phyloP scores from a whole-genome alignment of 1,139 yeast genomes.

The Meyerozyma smithsonii region DNA sequence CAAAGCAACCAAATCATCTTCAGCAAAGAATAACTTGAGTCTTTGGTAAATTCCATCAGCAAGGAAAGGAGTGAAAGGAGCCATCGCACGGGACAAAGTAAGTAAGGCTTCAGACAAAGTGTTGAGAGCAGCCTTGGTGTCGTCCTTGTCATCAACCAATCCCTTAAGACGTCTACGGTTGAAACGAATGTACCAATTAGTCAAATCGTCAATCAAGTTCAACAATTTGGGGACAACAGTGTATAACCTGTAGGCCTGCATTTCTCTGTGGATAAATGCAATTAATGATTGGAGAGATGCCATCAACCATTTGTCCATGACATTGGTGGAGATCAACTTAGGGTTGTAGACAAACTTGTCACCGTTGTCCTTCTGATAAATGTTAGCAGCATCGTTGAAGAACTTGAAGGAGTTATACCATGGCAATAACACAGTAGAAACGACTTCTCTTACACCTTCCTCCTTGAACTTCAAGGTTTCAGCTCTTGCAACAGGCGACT shows the following conservation, averaged over 20 bases:
- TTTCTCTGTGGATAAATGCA: conserved; percentile 80
- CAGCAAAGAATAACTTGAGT: conserved; percentile 57
- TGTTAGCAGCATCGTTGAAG: conserved; percentile 89
- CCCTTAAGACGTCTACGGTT: conserved; percentile 98
- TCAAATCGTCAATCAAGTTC: conserved; percentile 84
- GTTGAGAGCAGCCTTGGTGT: conserved; percentile 81
- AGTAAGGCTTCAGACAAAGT: conserved; percentile 86
- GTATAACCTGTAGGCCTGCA: conserved; percentile 83
- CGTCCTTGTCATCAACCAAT: conserved; percentile 63
- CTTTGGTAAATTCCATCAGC: conserved; percentile 85
- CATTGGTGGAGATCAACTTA: conserved; percentile 62
- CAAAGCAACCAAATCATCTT: conserved; percentile 44
- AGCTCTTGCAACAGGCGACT: conserved; percentile 95
- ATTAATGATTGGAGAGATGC: conserved; percentile 92
- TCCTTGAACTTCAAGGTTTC: conserved; percentile 96
- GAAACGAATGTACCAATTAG: conserved; percentile 98
- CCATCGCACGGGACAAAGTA: conserved; percentile 92
- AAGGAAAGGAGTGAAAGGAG: conserved; percentile 97
- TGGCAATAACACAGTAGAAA: conserved; percentile 89
- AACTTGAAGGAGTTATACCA: conserved; percentile 98
- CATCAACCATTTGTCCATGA: conserved; percentile 96
- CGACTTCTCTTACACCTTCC: conserved; percentile 97
- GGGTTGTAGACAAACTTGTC: conserved; percentile 72
- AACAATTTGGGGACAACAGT: conserved; percentile 94
- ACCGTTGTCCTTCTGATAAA: conserved; percentile 71